phyloP scores from a whole-genome alignment of 305 asterid species.

The Lippia alba region DNA sequence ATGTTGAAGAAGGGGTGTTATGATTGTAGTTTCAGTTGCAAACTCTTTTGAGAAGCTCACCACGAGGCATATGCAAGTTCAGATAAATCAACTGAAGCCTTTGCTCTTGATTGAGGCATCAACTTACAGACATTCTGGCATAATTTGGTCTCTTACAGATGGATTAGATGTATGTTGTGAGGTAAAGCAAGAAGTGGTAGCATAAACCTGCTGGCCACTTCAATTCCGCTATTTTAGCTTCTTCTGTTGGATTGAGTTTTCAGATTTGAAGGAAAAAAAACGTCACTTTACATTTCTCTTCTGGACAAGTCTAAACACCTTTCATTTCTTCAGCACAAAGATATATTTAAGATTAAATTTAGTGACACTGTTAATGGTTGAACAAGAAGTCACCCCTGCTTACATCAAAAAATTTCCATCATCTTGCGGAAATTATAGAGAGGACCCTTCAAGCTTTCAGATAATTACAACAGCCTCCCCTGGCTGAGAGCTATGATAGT shows the following conservation, averaged over 20 bases:
- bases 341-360: too few species aligned
- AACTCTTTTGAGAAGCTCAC: constrained; percentile 19
- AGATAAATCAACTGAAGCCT: constrained; percentile 11
- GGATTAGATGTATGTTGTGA: background rate
- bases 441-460: too few species aligned
- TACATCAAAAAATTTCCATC: too few species aligned
- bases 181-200: constrained; percentile 14
- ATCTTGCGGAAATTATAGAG: too few species aligned
- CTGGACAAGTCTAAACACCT: too few species aligned
- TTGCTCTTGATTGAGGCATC: constrained; percentile 18
- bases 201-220: constrained; percentile 11
- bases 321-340: too few species aligned
- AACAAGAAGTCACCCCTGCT: too few species aligned
- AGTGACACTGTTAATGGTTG: too few species aligned
- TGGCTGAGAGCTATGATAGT: too few species aligned
- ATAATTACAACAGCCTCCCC: too few species aligned
- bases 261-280: too few species aligned
- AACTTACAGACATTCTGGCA: constrained; percentile 19
- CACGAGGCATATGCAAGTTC: constrained; percentile 1
- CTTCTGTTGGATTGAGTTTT: background rate
- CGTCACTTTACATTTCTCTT: too few species aligned
- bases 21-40: constrained; percentile 1
- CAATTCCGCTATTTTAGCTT: background rate
- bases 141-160: background rate
- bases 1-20: background rate